phyloP scores from a whole-genome alignment of 805 yeast genomes.

The Saccharomyces eubayanus region DNA sequence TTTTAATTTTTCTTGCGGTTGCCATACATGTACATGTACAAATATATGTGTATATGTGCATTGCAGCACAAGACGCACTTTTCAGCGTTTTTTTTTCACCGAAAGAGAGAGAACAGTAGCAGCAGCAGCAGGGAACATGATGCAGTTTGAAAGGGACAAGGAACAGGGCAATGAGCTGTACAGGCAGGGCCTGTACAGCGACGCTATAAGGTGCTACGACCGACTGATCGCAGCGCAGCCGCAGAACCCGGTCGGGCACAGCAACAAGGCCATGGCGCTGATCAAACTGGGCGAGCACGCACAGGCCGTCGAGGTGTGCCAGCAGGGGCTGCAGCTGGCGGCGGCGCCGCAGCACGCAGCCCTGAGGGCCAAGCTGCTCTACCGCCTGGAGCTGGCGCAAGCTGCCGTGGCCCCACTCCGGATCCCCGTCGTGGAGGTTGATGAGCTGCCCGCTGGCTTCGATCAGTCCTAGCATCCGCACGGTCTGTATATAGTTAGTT shows the following conservation, averaged over 20 bases:
- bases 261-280: conserved; percentile 66
- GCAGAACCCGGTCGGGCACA: conserved; percentile 44
- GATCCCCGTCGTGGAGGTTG: conserved; percentile 1
- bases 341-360: background rate
- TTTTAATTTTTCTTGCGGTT: too few species aligned
- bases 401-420: background rate
- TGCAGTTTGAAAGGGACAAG: conserved; percentile 22
- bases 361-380: conserved; percentile 2
- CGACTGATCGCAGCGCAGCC: conserved; percentile 47
- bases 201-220: conserved; percentile 47
- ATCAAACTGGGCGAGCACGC: conserved; percentile 43
- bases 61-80: background rate
- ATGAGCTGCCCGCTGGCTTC: conserved; percentile 1
- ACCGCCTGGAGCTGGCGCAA: conserved; percentile 5
- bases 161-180: conserved; percentile 48
- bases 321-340: conserved; percentile 35
- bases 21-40: background rate
- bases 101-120: background rate
- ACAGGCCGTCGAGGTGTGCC: conserved; percentile 43
- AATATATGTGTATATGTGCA: background rate
- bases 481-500: background rate
- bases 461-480: background rate
- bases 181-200: conserved; percentile 34
- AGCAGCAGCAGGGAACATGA: background rate
- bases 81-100: background rate